Evolutionary conservation across 768 basidiomycete genomes (phyloP).

Genomic region (Auriscalpium orientale): DNA sequence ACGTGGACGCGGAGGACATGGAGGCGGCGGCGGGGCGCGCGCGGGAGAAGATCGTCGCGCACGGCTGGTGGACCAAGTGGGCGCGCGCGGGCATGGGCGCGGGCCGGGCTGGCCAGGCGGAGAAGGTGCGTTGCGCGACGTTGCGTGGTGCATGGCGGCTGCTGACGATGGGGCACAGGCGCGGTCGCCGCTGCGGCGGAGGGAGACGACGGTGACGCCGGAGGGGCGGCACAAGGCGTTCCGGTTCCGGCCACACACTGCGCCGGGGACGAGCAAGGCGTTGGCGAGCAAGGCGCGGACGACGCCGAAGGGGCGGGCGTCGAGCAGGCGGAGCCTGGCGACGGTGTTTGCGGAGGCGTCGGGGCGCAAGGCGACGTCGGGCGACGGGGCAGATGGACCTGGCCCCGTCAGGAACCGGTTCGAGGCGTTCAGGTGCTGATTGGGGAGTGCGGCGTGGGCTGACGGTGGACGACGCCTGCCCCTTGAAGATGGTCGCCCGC

Average conservation of each 20-base stretch:
- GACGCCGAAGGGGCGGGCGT: constrained; percentile 9
- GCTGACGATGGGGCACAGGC: constrained; percentile 20
- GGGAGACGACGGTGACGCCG: constrained; percentile 41
- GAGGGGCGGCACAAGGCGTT: constrained; percentile 33
- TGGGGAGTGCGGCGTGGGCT: no score
- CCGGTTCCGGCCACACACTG: constrained; percentile 14
- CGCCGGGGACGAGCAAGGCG: background rate
- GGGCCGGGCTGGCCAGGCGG: constrained; percentile 6
- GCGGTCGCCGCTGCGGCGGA: constrained; percentile 29
- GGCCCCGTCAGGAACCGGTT: no score
- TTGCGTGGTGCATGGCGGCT: no score
- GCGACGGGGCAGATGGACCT: no score
- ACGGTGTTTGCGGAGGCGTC: constrained; percentile 11
- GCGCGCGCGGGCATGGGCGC: constrained; percentile 21
- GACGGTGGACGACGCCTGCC: no score
- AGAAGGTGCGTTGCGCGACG: background rate
- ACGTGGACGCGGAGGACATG: constrained; percentile 11
- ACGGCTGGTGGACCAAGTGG: constrained; percentile 49
- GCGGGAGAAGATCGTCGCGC: constrained; percentile 27
- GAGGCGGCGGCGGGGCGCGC: constrained; percentile 22
- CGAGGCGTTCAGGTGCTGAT: no score
- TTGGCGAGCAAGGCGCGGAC: background rate
- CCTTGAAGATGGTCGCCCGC: no score
- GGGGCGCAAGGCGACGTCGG: constrained; percentile 8
- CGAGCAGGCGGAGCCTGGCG: constrained; percentile 14